Conservation (phyloP, 306 rosid genomes). For the Malus domestica region ASM211411v1 NC_041799.1:33429001-33429500, state of each 20-base stretch:
- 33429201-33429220: neutral
- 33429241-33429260: neutral
- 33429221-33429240: neutral
- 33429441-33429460: neutral
- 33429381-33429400: neutral
- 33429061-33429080: neutral
- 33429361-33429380: neutral
- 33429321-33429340: neutral
- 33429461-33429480: neutral
- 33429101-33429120: neutral
- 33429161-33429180: neutral
- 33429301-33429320: neutral
- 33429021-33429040: neutral
- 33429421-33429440: neutral
- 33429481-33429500: slow-evolving; percentile 25
- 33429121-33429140: neutral
- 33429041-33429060: neutral
- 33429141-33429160: neutral
- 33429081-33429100: neutral
- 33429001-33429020: neutral
- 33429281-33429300: neutral
- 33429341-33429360: neutral
- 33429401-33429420: neutral
- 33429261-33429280: neutral
- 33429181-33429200: neutral